phyloP scores from a whole-genome alignment of 2,329 filamentous ascomycete species.

The Pseudocercospora fijiensis region DNA sequence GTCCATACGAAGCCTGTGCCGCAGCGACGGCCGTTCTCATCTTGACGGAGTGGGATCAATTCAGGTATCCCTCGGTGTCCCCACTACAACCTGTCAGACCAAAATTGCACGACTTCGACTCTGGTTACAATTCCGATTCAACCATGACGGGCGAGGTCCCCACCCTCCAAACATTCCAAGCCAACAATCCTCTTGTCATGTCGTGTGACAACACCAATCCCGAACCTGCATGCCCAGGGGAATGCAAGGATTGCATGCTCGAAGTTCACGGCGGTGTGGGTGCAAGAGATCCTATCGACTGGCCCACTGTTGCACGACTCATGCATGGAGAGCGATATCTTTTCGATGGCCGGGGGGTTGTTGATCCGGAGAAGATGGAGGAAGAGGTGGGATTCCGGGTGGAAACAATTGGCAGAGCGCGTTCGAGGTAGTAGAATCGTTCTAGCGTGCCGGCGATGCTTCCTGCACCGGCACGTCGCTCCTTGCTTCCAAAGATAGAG shows the following conservation, averaged over 20 bases:
- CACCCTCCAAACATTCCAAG: conserved; percentile 5
- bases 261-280: neutral
- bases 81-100: conserved; percentile 22
- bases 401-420: conserved; percentile 35
- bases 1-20: conserved; percentile 30
- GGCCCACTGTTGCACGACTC: conserved; percentile 30
- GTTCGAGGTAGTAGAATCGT: conserved; percentile 6
- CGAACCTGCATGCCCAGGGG: neutral
- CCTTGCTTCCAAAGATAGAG: too few species aligned
- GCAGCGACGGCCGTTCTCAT: conserved; percentile 36
- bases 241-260: conserved; percentile 9
- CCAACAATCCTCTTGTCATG: neutral
- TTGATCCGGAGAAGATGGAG: conserved; percentile 33
- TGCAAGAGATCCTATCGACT: conserved; percentile 30
- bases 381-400: conserved; percentile 35
- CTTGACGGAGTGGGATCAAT: conserved; percentile 38
- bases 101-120: neutral
- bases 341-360: conserved; percentile 39
- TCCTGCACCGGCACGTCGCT: too few species aligned
- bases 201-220: neutral
- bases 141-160: conserved; percentile 8
- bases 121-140: conserved; percentile 5
- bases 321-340: conserved; percentile 39
- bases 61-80: conserved; percentile 22
- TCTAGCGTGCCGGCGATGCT: too few species aligned